These are phyloP conservation scores for Trichoderma sp. DNA, from an alignment of 2,329 filamentous ascomycete genomes.

Conservation along the genomic window DNA sequence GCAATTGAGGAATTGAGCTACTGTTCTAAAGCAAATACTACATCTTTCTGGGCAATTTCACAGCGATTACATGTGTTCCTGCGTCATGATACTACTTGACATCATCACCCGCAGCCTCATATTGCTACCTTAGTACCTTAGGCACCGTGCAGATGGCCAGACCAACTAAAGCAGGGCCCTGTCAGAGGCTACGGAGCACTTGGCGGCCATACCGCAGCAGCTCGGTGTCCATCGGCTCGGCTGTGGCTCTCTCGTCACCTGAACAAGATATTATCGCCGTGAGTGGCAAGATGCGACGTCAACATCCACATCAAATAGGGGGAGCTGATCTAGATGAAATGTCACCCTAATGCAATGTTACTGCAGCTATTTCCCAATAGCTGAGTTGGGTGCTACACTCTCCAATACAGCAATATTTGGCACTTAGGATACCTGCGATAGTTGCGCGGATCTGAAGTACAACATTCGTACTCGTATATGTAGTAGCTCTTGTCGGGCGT, in stretches of 20 bases:
- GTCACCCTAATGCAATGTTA: neutral
- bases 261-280: constrained; percentile 6
- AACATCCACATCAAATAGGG: neutral
- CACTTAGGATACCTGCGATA: neutral
- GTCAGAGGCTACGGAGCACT: neutral
- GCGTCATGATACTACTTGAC: neutral
- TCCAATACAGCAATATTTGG: neutral
- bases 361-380: neutral
- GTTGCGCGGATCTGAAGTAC: neutral
- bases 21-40: neutral
- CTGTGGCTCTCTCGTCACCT: neutral
- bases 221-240: constrained; percentile 3
- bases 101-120: neutral
- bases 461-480: too few relatives aligned
- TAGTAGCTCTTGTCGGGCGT: neutral
- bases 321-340: neutral
- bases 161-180: neutral
- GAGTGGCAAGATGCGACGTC: constrained; percentile 15
- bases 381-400: neutral
- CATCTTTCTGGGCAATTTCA: neutral
- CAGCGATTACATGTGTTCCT: neutral
- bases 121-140: neutral
- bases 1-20: neutral
- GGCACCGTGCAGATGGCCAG: neutral
- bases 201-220: neutral